These are phyloP conservation scores for Trichoderma sp. DNA, from an alignment of 2,329 filamentous ascomycete genomes.

Conservation along the genomic window DNA sequence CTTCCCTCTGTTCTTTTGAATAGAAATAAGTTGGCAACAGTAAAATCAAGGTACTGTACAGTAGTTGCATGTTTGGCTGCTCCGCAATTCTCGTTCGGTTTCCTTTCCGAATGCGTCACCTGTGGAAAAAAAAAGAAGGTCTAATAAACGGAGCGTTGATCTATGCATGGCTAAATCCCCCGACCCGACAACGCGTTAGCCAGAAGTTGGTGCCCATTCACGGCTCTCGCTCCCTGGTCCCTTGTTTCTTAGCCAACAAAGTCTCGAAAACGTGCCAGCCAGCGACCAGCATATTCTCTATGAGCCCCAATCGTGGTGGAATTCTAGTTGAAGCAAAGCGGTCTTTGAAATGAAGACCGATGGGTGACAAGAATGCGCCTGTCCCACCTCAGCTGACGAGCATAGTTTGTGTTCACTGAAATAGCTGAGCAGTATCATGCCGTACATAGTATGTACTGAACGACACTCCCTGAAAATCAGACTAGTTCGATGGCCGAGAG, in stretches of 20 bases:
- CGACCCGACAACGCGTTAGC: conserved; percentile 10
- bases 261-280: neutral
- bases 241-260: neutral
- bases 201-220: conserved; percentile 1
- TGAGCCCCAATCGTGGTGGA: neutral
- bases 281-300: neutral
- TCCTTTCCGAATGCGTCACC: conserved; percentile 7
- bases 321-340: neutral
- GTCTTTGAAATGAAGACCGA: neutral
- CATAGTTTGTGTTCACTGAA: neutral
- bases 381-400: neutral
- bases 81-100: conserved; percentile 9
- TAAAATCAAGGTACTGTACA: neutral
- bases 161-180: conserved; percentile 17
- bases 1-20: neutral
- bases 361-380: neutral
- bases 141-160: conserved; percentile 5
- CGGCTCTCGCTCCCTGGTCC: conserved; percentile 7
- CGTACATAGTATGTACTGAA: neutral
- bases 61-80: neutral
- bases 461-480: neutral
- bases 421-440: neutral
- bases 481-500: neutral
- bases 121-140: neutral
- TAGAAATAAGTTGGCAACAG: neutral